A percentile compares a stretch with the other conserved stretches of the same genome.
These are phyloP conservation scores for Aegilops bicornis DNA, from an alignment of 176 grass and related monocot genomes.

Conservation along the genomic window DNA sequence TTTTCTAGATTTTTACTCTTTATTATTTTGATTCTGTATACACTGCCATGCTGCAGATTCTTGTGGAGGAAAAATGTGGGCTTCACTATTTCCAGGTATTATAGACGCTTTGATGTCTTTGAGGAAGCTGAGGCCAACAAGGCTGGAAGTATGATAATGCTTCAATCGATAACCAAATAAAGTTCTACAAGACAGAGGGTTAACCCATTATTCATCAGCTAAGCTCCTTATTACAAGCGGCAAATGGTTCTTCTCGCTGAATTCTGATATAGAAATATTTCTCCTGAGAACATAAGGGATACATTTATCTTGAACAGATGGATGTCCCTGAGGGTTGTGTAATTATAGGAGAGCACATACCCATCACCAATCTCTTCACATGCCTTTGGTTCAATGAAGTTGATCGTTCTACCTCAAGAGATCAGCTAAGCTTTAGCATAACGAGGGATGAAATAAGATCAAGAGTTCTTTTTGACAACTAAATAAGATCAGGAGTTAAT, in stretches of 20 bases:
- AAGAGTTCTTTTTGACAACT: no score
- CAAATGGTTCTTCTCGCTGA: background rate
- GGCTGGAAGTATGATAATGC: conserved; percentile 92
- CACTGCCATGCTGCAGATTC: conserved; percentile 58
- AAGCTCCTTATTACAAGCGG: conserved; percentile 91
- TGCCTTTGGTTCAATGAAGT: no score
- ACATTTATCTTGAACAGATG: conserved; percentile 49
- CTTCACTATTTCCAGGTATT: conserved; percentile 97
- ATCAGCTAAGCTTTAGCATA: no score
- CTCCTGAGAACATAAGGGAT: background rate
- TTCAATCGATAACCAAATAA: conserved; percentile 89
- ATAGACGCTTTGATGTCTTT: conserved; percentile 94
- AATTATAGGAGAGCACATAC: conserved; percentile 82
- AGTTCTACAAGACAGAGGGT: conserved; percentile 94
- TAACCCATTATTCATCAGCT: conserved; percentile 81
- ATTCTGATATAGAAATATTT: background rate
- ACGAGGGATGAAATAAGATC: no score
- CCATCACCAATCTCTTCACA: conserved; percentile 90
- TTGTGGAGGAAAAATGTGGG: no score
- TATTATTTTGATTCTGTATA: conserved; percentile 11
- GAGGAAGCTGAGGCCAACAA: conserved; percentile 98
- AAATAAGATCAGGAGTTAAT: no score
- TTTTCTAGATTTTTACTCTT: background rate
- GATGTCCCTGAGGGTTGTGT: conserved; percentile 95
- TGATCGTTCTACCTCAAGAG: no score